phyloP scores from a whole-genome alignment of 169 alveolate genomes.

The Besnoitia besnoiti region DNA sequence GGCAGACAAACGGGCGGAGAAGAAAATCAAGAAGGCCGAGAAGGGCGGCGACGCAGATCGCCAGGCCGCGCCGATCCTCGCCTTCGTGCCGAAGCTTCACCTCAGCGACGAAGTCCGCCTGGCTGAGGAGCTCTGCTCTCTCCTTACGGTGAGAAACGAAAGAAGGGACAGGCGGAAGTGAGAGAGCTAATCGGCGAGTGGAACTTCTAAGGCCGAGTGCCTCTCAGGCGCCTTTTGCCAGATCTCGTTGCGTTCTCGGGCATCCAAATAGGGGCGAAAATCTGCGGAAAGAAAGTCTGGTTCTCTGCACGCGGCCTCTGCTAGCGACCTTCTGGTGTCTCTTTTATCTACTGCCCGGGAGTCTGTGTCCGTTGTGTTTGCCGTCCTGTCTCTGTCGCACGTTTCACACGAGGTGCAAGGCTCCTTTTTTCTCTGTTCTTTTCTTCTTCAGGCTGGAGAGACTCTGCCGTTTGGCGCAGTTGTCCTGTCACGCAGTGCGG shows the following conservation, averaged over 20 bases:
- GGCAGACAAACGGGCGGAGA: not conserved
- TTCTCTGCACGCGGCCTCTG: not conserved
- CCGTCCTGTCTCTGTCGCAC: no score
- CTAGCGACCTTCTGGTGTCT: no score
- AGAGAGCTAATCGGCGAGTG: no score
- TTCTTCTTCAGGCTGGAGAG: not conserved
- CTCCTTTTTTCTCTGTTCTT: not conserved
- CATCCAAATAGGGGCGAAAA: no score
- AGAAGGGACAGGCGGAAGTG: not conserved
- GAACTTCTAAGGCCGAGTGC: no score
- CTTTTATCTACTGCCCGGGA: no score
- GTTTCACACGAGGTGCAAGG: no score
- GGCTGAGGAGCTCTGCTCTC: slow-evolving; percentile 7
- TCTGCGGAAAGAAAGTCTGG: not conserved
- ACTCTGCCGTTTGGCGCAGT: slow-evolving; percentile 11
- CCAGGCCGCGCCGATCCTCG: not conserved
- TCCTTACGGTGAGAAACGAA: not conserved
- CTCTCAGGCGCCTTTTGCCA: no score
- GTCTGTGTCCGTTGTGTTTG: no score
- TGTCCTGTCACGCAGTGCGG: not conserved
- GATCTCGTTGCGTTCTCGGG: no score
- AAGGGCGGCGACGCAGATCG: not conserved
- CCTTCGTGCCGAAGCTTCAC: slow-evolving; percentile 22
- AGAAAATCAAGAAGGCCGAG: not conserved
- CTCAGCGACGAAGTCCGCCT: slow-evolving; percentile 39